Evolutionary conservation across 2,329 filamentous ascomycete genomes (phyloP).

Genomic region (Amauroascus niger): DNA sequence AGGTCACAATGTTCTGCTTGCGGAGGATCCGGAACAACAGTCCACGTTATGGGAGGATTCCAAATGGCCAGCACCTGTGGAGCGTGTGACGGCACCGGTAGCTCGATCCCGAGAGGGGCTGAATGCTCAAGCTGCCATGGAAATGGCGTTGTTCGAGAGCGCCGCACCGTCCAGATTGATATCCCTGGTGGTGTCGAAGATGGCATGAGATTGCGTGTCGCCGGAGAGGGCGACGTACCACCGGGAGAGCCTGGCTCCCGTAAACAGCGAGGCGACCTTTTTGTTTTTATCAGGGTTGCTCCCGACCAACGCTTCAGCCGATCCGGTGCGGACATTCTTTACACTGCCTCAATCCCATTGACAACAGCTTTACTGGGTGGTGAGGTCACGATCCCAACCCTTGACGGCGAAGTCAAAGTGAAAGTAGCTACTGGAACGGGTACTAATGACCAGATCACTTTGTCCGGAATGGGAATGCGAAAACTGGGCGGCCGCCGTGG

Average conservation of each 20-base stretch:
- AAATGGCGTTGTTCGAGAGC: constrained; percentile 72
- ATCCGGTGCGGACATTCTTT: constrained; percentile 78
- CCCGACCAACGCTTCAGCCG: constrained; percentile 83
- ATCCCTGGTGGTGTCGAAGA: constrained; percentile 95
- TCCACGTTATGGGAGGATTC: constrained; percentile 89
- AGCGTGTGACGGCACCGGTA: constrained; percentile 68
- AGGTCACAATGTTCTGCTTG: constrained; percentile 66
- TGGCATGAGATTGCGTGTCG: constrained; percentile 80
- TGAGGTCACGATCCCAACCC: constrained; percentile 77
- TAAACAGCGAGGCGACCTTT: constrained; percentile 74
- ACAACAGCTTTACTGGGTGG: constrained; percentile 90
- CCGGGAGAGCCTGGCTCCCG: constrained; percentile 53
- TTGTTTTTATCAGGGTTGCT: constrained; percentile 82
- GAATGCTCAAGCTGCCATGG: constrained; percentile 74
- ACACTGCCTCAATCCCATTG: constrained; percentile 82
- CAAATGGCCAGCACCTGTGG: constrained; percentile 89
- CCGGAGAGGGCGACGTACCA: constrained; percentile 79
- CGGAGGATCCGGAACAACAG: constrained; percentile 72
- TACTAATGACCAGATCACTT: constrained; percentile 82
- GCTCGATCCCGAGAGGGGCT: constrained; percentile 63
- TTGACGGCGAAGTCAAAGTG: constrained; percentile 83
- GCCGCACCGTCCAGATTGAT: constrained; percentile 74
- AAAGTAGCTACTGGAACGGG: constrained; percentile 85
- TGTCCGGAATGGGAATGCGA: constrained; percentile 90
- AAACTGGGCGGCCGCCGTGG: constrained; percentile 60